Evolutionary conservation across 352 stramenopile genomes (phyloP), one percentile per base, ranked within the genome.

Genomic region (Globisporangium paroecandrum): DNA sequence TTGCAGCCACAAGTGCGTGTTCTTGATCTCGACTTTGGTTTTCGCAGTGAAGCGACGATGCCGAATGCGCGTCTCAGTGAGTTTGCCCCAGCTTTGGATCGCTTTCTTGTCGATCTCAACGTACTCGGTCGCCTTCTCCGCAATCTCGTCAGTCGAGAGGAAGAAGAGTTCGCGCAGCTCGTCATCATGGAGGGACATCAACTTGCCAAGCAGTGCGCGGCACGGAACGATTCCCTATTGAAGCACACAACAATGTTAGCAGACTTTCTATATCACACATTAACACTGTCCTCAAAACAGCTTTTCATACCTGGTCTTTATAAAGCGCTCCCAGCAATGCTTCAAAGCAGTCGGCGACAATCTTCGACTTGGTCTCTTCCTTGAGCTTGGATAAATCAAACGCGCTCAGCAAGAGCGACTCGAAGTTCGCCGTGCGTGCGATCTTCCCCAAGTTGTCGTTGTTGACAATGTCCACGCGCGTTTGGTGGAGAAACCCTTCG

Each of bases 261-360:
- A 29, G 8, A 53, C 29, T 34, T 34, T 22, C 7, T 27, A 58
- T 1, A 20, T 12, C 5, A 18, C 55, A 27, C 4, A 20, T n/a
- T n/a, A 61, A 61, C 56, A 62, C n/a, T 13, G 1, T 15, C 12
- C 9, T 5, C 7, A 32, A 20, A 18, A 62, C 32, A 12, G n/a
- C 7, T 32, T 32, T 32, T 34, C 54, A n/a, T 41, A 77, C 76
- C 67, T 94, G 85, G 43, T 96, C 89, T 24, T 86, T 89, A 71
- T 89, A 94, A 10, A 96, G 77, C 3, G 89, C 87, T 2, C 89
- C 89, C 8, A 95, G 60, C 36, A 96, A 61, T 8, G 89, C 89
- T 64, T 95, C 86, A 36, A 96, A 87, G 59, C 85, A 95, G 65
- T 96, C 87, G 0, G 87, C 89, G 1, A 83, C 79, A 38, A 96